Evolutionary conservation across 768 basidiomycete species (phyloP), one percentile per base, ranked within the genome.

Genomic region (Mycena leptocephala): DNA sequence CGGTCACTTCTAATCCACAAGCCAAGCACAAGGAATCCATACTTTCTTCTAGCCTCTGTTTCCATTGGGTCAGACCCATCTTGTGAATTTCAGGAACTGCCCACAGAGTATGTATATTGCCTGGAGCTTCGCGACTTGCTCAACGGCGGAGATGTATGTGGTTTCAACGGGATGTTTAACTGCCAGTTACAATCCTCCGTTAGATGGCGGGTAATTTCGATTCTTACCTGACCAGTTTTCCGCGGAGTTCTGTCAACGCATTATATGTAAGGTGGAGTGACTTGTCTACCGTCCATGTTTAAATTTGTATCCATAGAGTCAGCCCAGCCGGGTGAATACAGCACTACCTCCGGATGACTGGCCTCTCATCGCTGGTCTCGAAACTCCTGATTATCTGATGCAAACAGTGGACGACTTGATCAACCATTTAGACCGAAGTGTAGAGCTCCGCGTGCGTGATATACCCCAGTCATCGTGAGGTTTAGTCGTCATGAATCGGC

Each of bases 1-100:
- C 90, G 97, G 59, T 97, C 96, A n/a, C 88, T 98, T 9, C 86
- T 98, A 9, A 86, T 95, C 37, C 94, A 94, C 72, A 86, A 83
- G 72, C 94, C 94, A 33, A 89, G 88, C 18, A 46, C 76, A 1
- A 63, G 68, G 22, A 84, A 84, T 6, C 92, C 94, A 0, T 89
- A 89, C 74, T 86, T 96, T 53, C 80, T 95, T 37, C 84, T 97
- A 32, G 83, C 92, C 10, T 96, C 95, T 0, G 92, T 92, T 5
- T 93, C 94, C 6, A 82, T 86, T 26, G 93, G 93, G 8, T 43
- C 78, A 13, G 81, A 89, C 70, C 76, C 86, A 28, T 80, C 79
- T n/a, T 92, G 88, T 72, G 79, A 88, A 0, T 89, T 95, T 33
- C 89, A 92, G 77, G 95, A 96, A 74, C 80, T 96, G 28, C 81